phyloP scores from a whole-genome alignment of 106 monocot genomes.

The Phalaenopsis equestris region DNA sequence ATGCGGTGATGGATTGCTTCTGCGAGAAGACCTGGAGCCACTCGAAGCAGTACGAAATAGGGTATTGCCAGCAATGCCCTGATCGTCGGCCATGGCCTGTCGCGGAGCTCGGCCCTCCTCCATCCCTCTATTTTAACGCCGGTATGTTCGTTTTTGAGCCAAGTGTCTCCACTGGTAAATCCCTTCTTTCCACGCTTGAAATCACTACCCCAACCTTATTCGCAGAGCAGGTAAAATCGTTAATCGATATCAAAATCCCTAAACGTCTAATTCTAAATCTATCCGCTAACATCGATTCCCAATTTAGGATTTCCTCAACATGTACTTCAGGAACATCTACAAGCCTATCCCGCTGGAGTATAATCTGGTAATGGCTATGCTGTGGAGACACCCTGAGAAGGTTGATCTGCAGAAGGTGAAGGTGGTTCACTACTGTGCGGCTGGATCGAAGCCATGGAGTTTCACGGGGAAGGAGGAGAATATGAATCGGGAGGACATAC shows the following conservation, averaged over 20 bases:
- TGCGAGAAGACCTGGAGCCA: slow-evolving; percentile 83
- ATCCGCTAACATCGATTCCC: neutral
- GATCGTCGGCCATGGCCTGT: slow-evolving; percentile 13
- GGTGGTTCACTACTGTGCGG: slow-evolving; percentile 31
- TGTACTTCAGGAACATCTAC: slow-evolving; percentile 45
- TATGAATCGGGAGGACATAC: slow-evolving; percentile 69
- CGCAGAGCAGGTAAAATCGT: neutral
- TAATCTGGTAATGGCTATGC: slow-evolving; percentile 11
- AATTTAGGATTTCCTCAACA: slow-evolving; percentile 36
- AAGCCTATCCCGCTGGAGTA: slow-evolving; percentile 49
- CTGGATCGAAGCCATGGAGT: slow-evolving; percentile 78
- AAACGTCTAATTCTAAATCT: neutral
- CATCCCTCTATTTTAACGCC: slow-evolving; percentile 25
- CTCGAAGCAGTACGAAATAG: slow-evolving; percentile 55
- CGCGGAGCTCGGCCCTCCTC: slow-evolving; percentile 9
- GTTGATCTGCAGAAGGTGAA: slow-evolving; percentile 43
- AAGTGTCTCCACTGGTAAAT: neutral
- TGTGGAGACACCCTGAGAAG: slow-evolving; percentile 7
- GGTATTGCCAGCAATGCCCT: slow-evolving; percentile 47
- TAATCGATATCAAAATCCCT: neutral
- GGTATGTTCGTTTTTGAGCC: slow-evolving; percentile 30
- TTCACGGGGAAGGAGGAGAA: slow-evolving; percentile 61
- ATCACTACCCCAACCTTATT: neutral
- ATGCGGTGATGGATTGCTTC: slow-evolving; percentile 83
- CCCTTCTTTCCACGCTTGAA: slow-evolving; percentile 11